phyloP scores from a whole-genome alignment of 805 yeast species.

The Yamadazyma paraphyllophila region DNA sequence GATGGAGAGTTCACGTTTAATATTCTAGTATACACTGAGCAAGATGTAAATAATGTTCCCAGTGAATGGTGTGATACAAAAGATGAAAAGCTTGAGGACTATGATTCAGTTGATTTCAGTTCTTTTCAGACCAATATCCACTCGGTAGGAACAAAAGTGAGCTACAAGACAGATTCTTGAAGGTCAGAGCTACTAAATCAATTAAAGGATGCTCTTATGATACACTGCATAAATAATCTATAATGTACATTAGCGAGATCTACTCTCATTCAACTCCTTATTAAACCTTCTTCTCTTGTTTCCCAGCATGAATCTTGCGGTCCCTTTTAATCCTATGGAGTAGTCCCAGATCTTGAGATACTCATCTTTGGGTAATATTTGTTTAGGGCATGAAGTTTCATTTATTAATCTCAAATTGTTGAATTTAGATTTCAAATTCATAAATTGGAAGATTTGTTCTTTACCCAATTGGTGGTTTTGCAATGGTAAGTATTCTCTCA shows the following conservation, averaged over 20 bases:
- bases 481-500: constrained; percentile 44
- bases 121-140: constrained; percentile 68
- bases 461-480: constrained; percentile 38
- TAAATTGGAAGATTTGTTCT: constrained; percentile 45
- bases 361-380: constrained; percentile 32
- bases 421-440: constrained; percentile 44
- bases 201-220: not conserved
- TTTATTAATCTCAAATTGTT: constrained; percentile 37
- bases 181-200: no score
- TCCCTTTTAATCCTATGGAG: constrained; percentile 36
- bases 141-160: constrained; percentile 70
- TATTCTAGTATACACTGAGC: constrained; percentile 79
- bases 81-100: constrained; percentile 53
- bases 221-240: constrained; percentile 1
- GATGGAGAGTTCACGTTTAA: constrained; percentile 67
- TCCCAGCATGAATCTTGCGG: constrained; percentile 52
- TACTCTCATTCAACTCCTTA: constrained; percentile 26
- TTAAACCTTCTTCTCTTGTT: constrained; percentile 47
- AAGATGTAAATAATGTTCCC: constrained; percentile 57
- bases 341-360: constrained; percentile 48
- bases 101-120: constrained; percentile 68
- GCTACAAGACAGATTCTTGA: constrained; percentile 42
- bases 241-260: constrained; percentile 3
- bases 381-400: constrained; percentile 26
- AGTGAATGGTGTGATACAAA: constrained; percentile 79